Base-by-base conservation (phyloP, 306 rosid species). In the Delonix regia region DNA sequence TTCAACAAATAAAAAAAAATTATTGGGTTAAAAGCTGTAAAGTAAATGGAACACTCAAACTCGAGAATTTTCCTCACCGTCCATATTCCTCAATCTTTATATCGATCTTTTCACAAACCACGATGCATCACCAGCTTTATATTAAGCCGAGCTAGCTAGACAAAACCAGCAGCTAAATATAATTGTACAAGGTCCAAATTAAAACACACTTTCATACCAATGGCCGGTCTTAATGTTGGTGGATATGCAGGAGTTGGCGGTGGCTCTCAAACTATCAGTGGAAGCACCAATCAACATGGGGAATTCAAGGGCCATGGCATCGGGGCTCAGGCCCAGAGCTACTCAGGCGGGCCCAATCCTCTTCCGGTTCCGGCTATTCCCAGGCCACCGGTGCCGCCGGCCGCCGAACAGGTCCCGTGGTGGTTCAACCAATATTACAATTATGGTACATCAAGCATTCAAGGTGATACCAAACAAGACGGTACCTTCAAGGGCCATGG, bases 271-370 rank as follows among this genome's bases (percentile, higher is more conserved):
- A 60, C 67, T 18, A 60, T 60, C 19, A 28, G 41, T 30, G 67
- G 67, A 13, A 60, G 11, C 21, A 60, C 41, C 22, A 27, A 36
- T 28, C 67, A 60, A 60, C 67, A 27, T 13, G 67, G 67, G 6
- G 67, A 60, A 60, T 60, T 28, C 67, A 60, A 60, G 67, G 67
- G 67, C 41, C 67, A 60, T 30, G 67, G 67, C 67, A 28, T 60
- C 12, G 67, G 67, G 7, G 41, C 67, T 15, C 41, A 18, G 15
- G 11, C 67, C 22, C 67, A 60, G 41, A 30, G 41, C 41, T 34
- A 38, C 12, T 8, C 5, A 0, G 59, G 59, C 27, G 0, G 60
- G 5, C 62, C 41, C 11, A 6, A 21, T 14, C 67, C 42, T 14
- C 11, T 60, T 60, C 67, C 41, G 0, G 41, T 28, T 30, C 41